Conservation (phyloP, 2,329 filamentous ascomycete genomes). For the Claviceps paspali region DNA sequence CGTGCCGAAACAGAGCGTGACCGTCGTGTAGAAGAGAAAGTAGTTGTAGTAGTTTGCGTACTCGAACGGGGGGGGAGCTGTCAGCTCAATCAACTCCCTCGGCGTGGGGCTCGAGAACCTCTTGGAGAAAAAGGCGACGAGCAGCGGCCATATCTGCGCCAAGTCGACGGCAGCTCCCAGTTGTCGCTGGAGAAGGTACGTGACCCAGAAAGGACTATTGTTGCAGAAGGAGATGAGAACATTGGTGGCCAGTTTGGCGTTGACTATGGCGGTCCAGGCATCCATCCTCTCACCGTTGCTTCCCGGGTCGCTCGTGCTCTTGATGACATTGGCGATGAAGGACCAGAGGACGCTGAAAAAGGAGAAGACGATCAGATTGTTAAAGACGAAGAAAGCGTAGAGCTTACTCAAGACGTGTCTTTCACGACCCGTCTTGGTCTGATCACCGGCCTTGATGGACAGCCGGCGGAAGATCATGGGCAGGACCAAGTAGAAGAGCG, state of each 20-base stretch:
- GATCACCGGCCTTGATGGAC: slow-evolving; percentile 68
- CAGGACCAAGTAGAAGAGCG: slow-evolving; percentile 71
- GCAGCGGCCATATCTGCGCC: slow-evolving; percentile 70
- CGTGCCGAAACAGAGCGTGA: slow-evolving; percentile 69
- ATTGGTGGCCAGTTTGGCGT: slow-evolving; percentile 44
- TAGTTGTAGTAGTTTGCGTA: slow-evolving; percentile 98
- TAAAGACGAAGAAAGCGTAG: slow-evolving; percentile 93
- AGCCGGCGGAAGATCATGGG: slow-evolving; percentile 85
- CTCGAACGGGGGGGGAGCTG: slow-evolving; percentile 82
- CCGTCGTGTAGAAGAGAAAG: slow-evolving; percentile 86
- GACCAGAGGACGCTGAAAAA: slow-evolving; percentile 73
- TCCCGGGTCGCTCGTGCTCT: slow-evolving; percentile 27
- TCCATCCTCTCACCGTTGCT: slow-evolving; percentile 30
- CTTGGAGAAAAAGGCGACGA: slow-evolving; percentile 72
- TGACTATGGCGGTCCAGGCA: slow-evolving; percentile 53
- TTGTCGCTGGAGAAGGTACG: slow-evolving; percentile 83
- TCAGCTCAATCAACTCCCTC: slow-evolving; percentile 79
- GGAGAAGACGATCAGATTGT: slow-evolving; percentile 90
- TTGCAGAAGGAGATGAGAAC: slow-evolving; percentile 63
- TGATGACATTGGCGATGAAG: slow-evolving; percentile 52
- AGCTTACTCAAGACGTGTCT: slow-evolving; percentile 81
- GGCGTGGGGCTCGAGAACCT: slow-evolving; percentile 81
- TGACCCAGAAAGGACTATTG: slow-evolving; percentile 86
- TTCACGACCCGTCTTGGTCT: slow-evolving; percentile 84
- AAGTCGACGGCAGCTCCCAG: slow-evolving; percentile 87